Percentiles rank a stretch among this genome's conserved stretches.
Conservation (phyloP, 345 rosid genomes). For the Populus deltoides region DNA sequence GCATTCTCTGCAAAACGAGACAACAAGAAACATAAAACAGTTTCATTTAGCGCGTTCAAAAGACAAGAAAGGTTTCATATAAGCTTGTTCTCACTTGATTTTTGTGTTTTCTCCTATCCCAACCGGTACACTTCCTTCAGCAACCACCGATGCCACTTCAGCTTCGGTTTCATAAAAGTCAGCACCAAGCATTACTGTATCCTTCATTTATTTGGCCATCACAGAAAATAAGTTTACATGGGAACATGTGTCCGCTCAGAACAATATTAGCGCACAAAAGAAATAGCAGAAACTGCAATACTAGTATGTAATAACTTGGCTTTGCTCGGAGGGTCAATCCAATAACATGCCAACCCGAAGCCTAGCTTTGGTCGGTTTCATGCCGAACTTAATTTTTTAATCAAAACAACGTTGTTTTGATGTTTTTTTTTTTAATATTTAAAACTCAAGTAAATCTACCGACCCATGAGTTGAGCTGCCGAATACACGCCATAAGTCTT, state of each 20-base stretch:
- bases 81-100: slow-evolving; percentile 46
- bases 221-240: not conserved
- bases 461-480: too few species aligned
- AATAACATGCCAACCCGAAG: too few species aligned
- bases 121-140: slow-evolving; percentile 69
- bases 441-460: too few species aligned
- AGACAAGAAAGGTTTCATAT: not conserved
- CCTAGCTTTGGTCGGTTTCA: too few species aligned
- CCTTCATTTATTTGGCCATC: slow-evolving; percentile 41
- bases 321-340: too few species aligned
- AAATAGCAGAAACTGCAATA: not conserved
- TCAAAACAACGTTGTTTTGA: too few species aligned
- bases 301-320: not conserved
- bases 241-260: not conserved
- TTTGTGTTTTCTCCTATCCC: slow-evolving; percentile 86
- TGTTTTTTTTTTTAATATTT: too few species aligned
- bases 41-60: not conserved
- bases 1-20: slow-evolving; percentile 58
- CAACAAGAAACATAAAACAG: not conserved
- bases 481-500: too few species aligned
- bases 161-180: slow-evolving; percentile 81
- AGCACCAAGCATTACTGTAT: slow-evolving; percentile 91
- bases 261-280: not conserved
- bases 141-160: slow-evolving; percentile 54
- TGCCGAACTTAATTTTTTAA: too few species aligned